Percentiles rank a stretch among this genome's conserved stretches.
phyloP scores from a whole-genome alignment of 1,284 basidiomycete species.

The Exobasidium rhododendri region DNA sequence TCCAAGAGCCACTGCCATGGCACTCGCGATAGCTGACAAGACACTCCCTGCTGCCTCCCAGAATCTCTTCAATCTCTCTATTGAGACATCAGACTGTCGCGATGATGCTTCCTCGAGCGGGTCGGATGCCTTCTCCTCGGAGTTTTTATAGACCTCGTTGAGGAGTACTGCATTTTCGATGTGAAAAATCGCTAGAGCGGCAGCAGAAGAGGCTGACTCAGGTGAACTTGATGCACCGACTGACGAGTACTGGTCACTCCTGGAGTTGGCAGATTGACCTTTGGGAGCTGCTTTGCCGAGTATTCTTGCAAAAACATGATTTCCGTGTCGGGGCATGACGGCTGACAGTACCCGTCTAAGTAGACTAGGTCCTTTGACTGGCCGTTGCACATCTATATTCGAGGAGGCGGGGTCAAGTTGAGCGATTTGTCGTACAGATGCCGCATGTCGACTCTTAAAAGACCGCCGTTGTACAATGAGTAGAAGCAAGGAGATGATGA shows the following conservation, averaged over 20 bases:
- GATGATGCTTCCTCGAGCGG: slow-evolving; percentile 17
- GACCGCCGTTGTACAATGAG: neutral
- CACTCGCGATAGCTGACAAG: slow-evolving; percentile 33
- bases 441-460: neutral
- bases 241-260: slow-evolving; percentile 12
- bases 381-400: neutral
- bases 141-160: slow-evolving; percentile 47
- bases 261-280: neutral
- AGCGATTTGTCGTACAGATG: neutral
- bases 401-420: neutral
- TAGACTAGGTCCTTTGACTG: neutral
- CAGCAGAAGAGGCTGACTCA: slow-evolving; percentile 18
- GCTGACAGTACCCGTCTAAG: slow-evolving; percentile 20
- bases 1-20: neutral
- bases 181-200: slow-evolving; percentile 42
- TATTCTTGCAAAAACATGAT: slow-evolving; percentile 22
- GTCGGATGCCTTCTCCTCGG: slow-evolving; percentile 17
- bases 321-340: slow-evolving; percentile 38
- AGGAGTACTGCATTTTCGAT: slow-evolving; percentile 52
- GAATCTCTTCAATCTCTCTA: slow-evolving; percentile 28
- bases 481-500: neutral
- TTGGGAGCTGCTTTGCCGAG: neutral
- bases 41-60: slow-evolving; percentile 31
- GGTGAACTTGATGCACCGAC: slow-evolving; percentile 17
- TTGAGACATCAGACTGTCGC: slow-evolving; percentile 9